phyloP scores from a whole-genome alignment of 805 yeast species.

The Starmerella floris region DNA sequence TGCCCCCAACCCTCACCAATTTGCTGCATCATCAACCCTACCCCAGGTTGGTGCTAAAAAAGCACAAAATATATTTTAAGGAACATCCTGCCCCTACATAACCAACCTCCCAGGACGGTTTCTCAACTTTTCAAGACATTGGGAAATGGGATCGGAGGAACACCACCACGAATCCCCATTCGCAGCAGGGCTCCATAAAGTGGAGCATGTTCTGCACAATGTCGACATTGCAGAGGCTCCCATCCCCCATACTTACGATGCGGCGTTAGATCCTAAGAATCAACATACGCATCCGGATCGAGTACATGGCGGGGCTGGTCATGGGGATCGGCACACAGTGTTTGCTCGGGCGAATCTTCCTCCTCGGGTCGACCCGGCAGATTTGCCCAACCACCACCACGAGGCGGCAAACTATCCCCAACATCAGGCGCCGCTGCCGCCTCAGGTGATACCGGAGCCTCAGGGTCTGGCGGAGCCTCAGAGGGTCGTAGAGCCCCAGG shows the following conservation, averaged over 20 bases:
- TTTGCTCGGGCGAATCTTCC: conserved; percentile 16
- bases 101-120: not conserved
- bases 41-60: not conserved
- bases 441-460: too few relatives aligned
- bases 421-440: too few relatives aligned
- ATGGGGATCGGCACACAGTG: conserved; percentile 17
- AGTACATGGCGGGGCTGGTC: conserved; percentile 24
- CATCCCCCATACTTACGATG: conserved; percentile 20
- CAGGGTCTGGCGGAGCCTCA: not conserved
- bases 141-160: not conserved
- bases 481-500: not conserved
- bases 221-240: conserved; percentile 17
- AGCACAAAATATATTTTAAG: not conserved
- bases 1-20: too few relatives aligned
- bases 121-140: not conserved
- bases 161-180: not conserved
- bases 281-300: conserved; percentile 26
- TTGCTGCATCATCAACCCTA: not conserved
- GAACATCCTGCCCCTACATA: not conserved
- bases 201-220: conserved; percentile 7
- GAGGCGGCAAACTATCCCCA: not conserved
- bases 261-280: conserved; percentile 26
- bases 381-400: conserved; percentile 9
- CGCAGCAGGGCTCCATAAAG: conserved; percentile 3
- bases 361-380: conserved; percentile 15